phyloP scores from a whole-genome alignment of 2,329 filamentous ascomycete species.

The Curvularia spicifera region DNA sequence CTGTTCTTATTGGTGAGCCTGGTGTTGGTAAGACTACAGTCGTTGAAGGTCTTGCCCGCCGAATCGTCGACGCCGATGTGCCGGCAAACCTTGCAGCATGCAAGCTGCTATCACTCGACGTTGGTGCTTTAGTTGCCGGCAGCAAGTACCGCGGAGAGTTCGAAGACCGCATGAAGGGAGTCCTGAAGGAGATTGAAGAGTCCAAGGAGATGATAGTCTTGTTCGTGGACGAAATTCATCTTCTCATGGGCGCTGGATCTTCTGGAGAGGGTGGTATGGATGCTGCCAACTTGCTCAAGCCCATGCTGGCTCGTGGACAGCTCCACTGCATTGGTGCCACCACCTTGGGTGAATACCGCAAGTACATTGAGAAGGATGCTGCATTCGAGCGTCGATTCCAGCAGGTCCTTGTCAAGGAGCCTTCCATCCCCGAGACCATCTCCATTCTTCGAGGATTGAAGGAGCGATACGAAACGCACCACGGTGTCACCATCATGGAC shows the following conservation, averaged over 20 bases:
- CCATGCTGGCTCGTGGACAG: conserved; percentile 95
- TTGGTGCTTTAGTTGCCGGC: conserved; percentile 91
- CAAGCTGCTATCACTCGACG: conserved; percentile 92
- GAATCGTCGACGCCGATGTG: conserved; percentile 96
- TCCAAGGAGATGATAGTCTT: conserved; percentile 97
- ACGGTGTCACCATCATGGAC: conserved; percentile 95
- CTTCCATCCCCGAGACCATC: conserved; percentile 83
- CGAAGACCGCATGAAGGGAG: conserved; percentile 98
- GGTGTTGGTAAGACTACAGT: conserved; percentile 99
- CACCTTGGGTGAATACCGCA: conserved; percentile 92
- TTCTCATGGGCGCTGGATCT: conserved; percentile 95
- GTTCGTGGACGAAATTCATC: conserved; percentile 98
- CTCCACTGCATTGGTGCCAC: conserved; percentile 98
- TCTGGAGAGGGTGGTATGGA: conserved; percentile 98
- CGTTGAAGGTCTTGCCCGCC: conserved; percentile 91
- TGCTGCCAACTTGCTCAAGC: conserved; percentile 95
- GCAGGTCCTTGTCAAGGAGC: conserved; percentile 96
- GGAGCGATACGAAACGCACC: conserved; percentile 97
- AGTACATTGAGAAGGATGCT: conserved; percentile 98
- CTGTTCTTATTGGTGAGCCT: conserved; percentile 94
- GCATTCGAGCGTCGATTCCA: conserved; percentile 99
- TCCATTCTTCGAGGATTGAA: conserved; percentile 98
- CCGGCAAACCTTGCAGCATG: conserved; percentile 94
- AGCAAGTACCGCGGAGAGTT: conserved; percentile 99
- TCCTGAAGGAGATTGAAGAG: conserved; percentile 93